phyloP scores from a whole-genome alignment of 2,329 filamentous ascomycete species.

The Arthrobotrys conoides region DNA sequence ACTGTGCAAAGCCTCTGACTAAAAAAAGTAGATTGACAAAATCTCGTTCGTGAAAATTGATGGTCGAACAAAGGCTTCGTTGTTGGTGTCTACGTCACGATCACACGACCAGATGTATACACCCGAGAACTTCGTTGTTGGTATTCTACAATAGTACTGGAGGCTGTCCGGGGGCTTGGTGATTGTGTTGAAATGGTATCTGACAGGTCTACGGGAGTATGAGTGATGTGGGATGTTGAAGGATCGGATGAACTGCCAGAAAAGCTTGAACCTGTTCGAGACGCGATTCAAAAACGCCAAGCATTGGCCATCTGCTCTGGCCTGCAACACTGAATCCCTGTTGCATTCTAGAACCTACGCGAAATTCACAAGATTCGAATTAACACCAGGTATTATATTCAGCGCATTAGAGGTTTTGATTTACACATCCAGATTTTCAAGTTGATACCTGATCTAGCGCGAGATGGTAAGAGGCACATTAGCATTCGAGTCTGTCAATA shows the following conservation, averaged over 20 bases:
- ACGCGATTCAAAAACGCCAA: slow-evolving; percentile 52
- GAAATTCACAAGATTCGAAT: no score
- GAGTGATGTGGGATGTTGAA: slow-evolving; percentile 27
- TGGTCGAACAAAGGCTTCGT: neutral
- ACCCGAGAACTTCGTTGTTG: neutral
- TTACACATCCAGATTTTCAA: no score
- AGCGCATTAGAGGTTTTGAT: no score
- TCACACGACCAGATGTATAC: slow-evolving; percentile 41
- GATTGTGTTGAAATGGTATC: slow-evolving; percentile 8
- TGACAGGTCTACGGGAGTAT: slow-evolving; percentile 2
- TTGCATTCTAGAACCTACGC: neutral
- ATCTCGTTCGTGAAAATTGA: neutral
- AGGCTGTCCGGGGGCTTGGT: neutral
- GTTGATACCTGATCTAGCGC: no score
- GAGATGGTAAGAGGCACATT: no score
- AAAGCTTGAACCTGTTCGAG: slow-evolving; percentile 48
- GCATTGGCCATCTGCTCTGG: neutral
- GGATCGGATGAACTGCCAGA: slow-evolving; percentile 33
- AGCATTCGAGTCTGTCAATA: no score
- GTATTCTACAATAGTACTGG: slow-evolving; percentile 28
- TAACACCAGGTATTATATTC: no score
- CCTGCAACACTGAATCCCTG: slow-evolving; percentile 8
- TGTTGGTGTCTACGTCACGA: slow-evolving; percentile 39
- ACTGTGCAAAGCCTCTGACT: neutral
- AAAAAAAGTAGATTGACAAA: neutral